Evolutionary conservation across 2,329 filamentous ascomycete species (phyloP).

Genomic region (Rutstroemia sp.): DNA sequence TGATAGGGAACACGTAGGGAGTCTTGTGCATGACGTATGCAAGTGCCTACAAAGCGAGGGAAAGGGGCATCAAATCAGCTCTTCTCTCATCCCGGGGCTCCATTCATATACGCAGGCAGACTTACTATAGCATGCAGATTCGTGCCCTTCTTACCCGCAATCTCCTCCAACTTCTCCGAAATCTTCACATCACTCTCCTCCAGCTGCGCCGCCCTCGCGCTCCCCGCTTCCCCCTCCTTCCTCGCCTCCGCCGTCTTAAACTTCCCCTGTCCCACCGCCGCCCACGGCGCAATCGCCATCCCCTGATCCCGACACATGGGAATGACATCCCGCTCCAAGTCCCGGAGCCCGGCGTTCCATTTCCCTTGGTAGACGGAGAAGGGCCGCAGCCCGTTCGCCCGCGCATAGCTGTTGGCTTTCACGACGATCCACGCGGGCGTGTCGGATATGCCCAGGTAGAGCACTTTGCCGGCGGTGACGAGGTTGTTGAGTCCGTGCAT

Average conservation of each 20-base stretch:
- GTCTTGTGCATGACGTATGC: conserved; percentile 69
- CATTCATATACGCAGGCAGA: too few species aligned
- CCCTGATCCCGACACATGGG: conserved; percentile 50
- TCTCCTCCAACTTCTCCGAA: conserved; percentile 39
- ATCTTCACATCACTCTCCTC: conserved; percentile 44
- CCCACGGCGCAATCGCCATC: conserved; percentile 52
- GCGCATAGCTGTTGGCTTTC: conserved; percentile 62
- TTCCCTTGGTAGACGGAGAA: conserved; percentile 64
- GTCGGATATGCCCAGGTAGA: conserved; percentile 63
- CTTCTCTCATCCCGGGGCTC: too few species aligned
- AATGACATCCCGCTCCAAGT: conserved; percentile 55
- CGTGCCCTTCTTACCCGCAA: conserved; percentile 48
- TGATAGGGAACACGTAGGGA: conserved; percentile 65
- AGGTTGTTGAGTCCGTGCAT: conserved; percentile 62
- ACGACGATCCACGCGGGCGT: conserved; percentile 63
- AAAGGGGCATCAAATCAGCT: conserved; percentile 14
- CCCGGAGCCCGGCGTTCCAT: conserved; percentile 55
- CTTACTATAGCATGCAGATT: too few species aligned
- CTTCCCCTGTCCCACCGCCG: conserved; percentile 41
- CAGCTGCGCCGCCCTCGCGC: conserved; percentile 23
- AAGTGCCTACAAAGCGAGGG: conserved; percentile 57
- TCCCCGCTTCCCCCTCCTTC: conserved; percentile 30
- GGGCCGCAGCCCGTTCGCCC: conserved; percentile 57
- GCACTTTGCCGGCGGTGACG: conserved; percentile 52
- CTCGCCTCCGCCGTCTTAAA: conserved; percentile 36